Percentiles rank a stretch among this genome's conserved stretches.
Evolutionary conservation across 257 asterid genomes (phyloP).

Genomic region (Osmanthus fragrans): DNA sequence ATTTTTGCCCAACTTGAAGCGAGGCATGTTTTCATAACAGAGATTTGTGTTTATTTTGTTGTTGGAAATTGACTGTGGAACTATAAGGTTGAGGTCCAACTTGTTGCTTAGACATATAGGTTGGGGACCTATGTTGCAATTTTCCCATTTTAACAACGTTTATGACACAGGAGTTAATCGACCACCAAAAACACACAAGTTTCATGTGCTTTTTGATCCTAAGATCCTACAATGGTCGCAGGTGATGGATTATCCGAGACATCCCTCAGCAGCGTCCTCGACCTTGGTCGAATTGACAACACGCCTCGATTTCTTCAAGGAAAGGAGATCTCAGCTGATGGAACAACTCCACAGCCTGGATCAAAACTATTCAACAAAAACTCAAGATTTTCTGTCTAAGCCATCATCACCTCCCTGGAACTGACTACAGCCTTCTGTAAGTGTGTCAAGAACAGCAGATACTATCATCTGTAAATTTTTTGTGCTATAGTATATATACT

Average conservation of each 20-base stretch:
- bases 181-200: not conserved
- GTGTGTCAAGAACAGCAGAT: conserved; percentile 19
- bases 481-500: conserved; percentile 30
- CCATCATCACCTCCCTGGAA: conserved; percentile 88
- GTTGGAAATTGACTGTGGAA: not conserved
- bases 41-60: not conserved
- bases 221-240: conserved; percentile 23
- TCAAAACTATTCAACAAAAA: conserved; percentile 58
- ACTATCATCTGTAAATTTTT: conserved; percentile 43
- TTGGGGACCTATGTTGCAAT: not conserved
- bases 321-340: conserved; percentile 95
- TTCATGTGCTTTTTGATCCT: conserved; percentile 6
- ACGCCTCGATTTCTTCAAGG: conserved; percentile 93
- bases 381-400: conserved; percentile 65
- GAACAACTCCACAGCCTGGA: conserved; percentile 91
- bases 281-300: conserved; percentile 83
- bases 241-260: conserved; percentile 61
- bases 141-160: not conserved
- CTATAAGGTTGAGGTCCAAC: not conserved
- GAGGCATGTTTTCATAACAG: not conserved
- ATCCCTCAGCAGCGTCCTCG: conserved; percentile 64
- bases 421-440: conserved; percentile 33
- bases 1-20: not conserved
- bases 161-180: not conserved
- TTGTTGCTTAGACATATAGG: not conserved